These are phyloP conservation scores for Lignosus rhinocerotis DNA, from an alignment of 1,284 basidiomycete species.

Conservation along the genomic window DNA sequence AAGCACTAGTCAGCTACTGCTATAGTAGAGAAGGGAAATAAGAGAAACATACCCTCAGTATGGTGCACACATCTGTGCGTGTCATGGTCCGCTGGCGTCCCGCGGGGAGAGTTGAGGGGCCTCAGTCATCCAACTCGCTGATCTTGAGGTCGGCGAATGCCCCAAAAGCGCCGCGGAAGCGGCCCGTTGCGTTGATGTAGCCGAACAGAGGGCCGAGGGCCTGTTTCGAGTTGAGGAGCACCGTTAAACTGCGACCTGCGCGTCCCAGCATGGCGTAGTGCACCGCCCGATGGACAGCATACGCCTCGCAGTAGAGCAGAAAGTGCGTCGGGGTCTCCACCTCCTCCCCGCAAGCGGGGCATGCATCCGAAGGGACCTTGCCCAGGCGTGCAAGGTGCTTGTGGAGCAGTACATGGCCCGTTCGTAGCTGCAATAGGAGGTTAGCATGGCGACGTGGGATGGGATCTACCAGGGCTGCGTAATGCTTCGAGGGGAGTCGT, in stretches of 20 bases:
- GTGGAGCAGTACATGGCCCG: slow-evolving; percentile 30
- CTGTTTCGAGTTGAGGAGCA: background rate
- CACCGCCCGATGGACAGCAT: background rate
- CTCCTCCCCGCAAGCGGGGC: slow-evolving; percentile 24
- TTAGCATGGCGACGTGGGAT: slow-evolving; percentile 17
- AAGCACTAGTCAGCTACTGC: no score
- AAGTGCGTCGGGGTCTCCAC: slow-evolving; percentile 27
- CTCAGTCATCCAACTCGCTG: no score
- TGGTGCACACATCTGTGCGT: background rate
- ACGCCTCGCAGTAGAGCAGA: background rate
- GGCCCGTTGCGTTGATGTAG: no score
- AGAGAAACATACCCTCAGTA: background rate
- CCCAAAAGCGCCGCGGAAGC: no score
- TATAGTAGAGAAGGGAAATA: no score
- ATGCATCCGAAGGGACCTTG: slow-evolving; percentile 18
- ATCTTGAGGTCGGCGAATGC: no score
- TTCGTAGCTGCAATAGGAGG: slow-evolving; percentile 30
- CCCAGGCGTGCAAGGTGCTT: slow-evolving; percentile 28
- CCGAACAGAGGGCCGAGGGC: background rate
- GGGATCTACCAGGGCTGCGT: background rate
- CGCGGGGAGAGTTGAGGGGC: no score
- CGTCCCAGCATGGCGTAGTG: background rate
- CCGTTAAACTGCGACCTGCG: background rate
- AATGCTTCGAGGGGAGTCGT: slow-evolving; percentile 10
- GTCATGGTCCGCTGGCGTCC: no score